Evolutionary conservation across 2,329 filamentous ascomycete species (phyloP).

Genomic region (Septoria linicola): DNA sequence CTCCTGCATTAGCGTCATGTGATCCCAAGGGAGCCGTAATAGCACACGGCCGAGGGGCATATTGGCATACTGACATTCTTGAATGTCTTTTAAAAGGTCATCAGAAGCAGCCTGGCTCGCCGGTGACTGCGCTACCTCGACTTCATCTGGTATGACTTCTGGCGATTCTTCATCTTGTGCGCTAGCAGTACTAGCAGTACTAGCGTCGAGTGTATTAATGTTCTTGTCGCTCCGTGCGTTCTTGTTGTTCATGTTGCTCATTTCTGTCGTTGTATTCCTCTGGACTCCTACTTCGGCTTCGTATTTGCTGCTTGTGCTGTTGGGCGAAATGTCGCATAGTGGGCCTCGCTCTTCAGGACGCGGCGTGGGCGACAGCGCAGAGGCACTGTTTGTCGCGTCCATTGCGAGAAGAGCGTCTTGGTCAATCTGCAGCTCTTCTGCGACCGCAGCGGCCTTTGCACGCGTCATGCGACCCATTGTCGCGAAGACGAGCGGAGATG

Average conservation of each 20-base stretch:
- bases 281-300: constrained; percentile 23
- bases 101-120: constrained; percentile 24
- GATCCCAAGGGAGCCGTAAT: constrained; percentile 18
- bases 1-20: constrained; percentile 31
- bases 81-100: constrained; percentile 22
- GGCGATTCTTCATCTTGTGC: constrained; percentile 5
- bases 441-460: constrained; percentile 42
- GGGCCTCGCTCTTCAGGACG: constrained; percentile 36
- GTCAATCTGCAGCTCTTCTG: constrained; percentile 40
- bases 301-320: constrained; percentile 30
- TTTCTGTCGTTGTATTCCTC: constrained; percentile 34
- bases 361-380: constrained; percentile 12
- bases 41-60: too few relatives aligned
- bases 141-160: constrained; percentile 24
- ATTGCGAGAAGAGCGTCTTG: constrained; percentile 37
- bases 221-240: constrained; percentile 35
- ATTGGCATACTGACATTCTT: constrained; percentile 20
- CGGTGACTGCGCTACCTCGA: constrained; percentile 22
- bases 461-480: constrained; percentile 44
- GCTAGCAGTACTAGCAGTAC: constrained; percentile 16
- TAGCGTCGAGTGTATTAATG: constrained; percentile 16
- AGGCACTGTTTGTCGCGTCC: constrained; percentile 21
- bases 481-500: too few relatives aligned
- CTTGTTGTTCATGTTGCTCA: constrained; percentile 38
- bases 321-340: constrained; percentile 44